These are phyloP conservation scores for Erythrophleum ivorense DNA, from an alignment of 331 rosid species.

Conservation along the genomic window DNA sequence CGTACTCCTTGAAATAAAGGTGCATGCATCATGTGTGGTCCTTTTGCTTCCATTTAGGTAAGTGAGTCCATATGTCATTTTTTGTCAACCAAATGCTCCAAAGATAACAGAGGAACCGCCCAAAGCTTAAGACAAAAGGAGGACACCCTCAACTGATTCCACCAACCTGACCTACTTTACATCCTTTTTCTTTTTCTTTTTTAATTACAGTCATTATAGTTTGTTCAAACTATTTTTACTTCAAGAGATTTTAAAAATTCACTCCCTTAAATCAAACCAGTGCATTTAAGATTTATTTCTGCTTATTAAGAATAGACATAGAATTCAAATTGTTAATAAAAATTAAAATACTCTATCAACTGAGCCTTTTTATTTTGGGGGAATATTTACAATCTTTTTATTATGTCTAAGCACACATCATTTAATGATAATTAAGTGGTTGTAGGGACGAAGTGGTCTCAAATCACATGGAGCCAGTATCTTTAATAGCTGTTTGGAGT, in stretches of 20 bases:
- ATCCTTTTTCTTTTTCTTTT: not conserved
- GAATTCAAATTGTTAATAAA: too few relatives aligned
- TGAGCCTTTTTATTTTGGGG: too few relatives aligned
- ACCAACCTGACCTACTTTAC: constrained; percentile 51
- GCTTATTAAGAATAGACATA: too few relatives aligned
- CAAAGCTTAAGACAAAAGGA: constrained; percentile 76
- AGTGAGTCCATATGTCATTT: constrained; percentile 56
- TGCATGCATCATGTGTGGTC: constrained; percentile 58
- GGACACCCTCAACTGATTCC: constrained; percentile 65
- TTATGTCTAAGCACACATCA: constrained; percentile 31
- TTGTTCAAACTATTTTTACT: too few relatives aligned
- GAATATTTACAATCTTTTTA: too few relatives aligned
- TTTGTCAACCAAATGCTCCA: constrained; percentile 62
- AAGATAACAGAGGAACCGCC: constrained; percentile 64
- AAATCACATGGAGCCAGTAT: constrained; percentile 57
- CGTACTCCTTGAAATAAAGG: constrained; percentile 25
- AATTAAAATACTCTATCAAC: too few relatives aligned
- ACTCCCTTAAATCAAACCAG: too few relatives aligned
- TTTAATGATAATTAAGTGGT: constrained; percentile 33
- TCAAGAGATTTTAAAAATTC: too few relatives aligned
- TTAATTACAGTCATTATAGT: not conserved
- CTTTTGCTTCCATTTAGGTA: constrained; percentile 50
- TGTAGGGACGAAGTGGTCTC: not conserved
- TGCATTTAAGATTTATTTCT: too few relatives aligned
- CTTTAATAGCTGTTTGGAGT: constrained; percentile 33